Evolutionary conservation across 2,329 filamentous ascomycete genomes (phyloP), one percentile per base, ranked within the genome.

Genomic region (Ambrosiella cleistominuta): DNA sequence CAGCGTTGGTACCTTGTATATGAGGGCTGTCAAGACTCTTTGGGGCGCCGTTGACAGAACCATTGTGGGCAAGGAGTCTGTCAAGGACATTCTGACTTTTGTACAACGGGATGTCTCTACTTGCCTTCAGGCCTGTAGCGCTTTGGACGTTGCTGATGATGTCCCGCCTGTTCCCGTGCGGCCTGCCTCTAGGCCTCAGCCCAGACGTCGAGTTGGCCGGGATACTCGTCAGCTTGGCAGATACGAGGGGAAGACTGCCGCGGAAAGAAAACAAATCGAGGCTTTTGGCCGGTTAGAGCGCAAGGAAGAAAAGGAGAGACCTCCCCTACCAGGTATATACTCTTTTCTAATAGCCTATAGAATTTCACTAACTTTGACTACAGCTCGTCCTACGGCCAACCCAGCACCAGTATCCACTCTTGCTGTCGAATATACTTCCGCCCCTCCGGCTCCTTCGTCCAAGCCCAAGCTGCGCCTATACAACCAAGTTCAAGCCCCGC

Each of bases 1-100:
- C 2, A 79, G 80, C 65, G 89, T 86, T 63, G 85, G 86, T 12
- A 85, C 80, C 7, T 74, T 85, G 0, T 91, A 88, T 68, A 83
- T 82, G 76, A 84, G 82, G 65, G 85, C 84, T 0, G 85, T 88
- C 1, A 78, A 85, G 65, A 75, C 79, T 2, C 89, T 85, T 64
- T 82, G 85, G 74, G 75, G 75, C 60, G 82, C 84, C n/a, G 81
- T 84, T 1, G 83, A 88, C 54, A 74, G 79, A 44, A 78, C 81
- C 59, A 68, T 80, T 7, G 68, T 71, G 0, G 76, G 75, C 1
- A 68, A 69, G 38, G 50, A 38, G 0, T 70, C 71, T 3, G 72
- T 73, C 2, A 79, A 81, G 56, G 70, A 75, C 15, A 70, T 82
- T 36, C 69, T 77, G 51, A 77, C 69, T 17, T 81, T 47, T 3